Conservation (phyloP, 352 stramenopile species). For the Phytophthora multivora region DNA sequence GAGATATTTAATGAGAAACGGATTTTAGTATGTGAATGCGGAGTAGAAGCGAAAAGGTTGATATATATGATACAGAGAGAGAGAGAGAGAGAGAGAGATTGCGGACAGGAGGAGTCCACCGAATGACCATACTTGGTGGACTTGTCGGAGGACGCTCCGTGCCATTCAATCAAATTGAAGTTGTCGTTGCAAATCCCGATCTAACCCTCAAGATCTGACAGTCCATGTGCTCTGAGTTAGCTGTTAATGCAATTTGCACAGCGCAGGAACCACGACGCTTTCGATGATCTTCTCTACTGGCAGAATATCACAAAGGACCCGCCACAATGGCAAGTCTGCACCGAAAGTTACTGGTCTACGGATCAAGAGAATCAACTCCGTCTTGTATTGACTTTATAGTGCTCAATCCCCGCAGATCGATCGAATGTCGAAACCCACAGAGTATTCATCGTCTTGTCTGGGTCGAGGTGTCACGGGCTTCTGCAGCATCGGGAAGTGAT, state of each 20-base stretch:
- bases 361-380: not conserved
- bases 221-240: no score
- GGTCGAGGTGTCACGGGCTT: slow-evolving; percentile 35
- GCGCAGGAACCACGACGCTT: no score
- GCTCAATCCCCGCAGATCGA: slow-evolving; percentile 48
- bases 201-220: not conserved
- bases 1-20: not conserved
- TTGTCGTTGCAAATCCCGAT: slow-evolving; percentile 15
- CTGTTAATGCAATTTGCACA: not conserved
- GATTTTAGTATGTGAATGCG: not conserved
- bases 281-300: no score
- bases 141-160: not conserved
- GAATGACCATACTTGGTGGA: not conserved
- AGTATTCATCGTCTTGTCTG: slow-evolving; percentile 53
- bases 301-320: no score
- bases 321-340: not conserved
- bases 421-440: slow-evolving; percentile 76
- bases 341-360: not conserved
- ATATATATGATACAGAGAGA: not conserved
- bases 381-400: not conserved
- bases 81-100: no score
- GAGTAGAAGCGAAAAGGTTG: not conserved
- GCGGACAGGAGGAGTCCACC: no score
- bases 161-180: slow-evolving; percentile 16
- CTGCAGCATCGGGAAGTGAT: slow-evolving; percentile 35